A percentile compares a stretch with the other conserved stretches of the same genome.
phyloP scores from a whole-genome alignment of 495 filamentous ascomycete species.

The Aspergillus homomorphus region DNA sequence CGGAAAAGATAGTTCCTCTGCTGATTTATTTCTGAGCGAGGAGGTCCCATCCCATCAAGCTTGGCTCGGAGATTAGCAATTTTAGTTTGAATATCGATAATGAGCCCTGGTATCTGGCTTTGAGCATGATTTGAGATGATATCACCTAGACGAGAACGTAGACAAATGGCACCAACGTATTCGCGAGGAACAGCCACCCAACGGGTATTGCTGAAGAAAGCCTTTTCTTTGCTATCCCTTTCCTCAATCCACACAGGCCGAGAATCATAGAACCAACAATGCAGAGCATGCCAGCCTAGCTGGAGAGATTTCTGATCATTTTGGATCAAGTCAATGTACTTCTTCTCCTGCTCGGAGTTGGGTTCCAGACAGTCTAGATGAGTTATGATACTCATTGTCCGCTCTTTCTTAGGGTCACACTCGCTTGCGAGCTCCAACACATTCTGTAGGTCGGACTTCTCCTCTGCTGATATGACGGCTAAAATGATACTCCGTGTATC shows the following conservation, averaged over 20 bases:
- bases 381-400: slow-evolving; percentile 54
- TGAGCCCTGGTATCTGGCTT: slow-evolving; percentile 34
- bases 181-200: slow-evolving; percentile 34
- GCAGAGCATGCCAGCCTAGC: slow-evolving; percentile 69
- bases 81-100: slow-evolving; percentile 29
- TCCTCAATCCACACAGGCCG: slow-evolving; percentile 19
- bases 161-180: slow-evolving; percentile 33
- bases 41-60: slow-evolving; percentile 47
- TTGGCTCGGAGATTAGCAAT: slow-evolving; percentile 16
- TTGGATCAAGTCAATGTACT: slow-evolving; percentile 51
- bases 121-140: slow-evolving; percentile 42
- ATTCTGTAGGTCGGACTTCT: slow-evolving; percentile 48
- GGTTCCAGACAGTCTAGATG: slow-evolving; percentile 41
- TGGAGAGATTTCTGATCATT: no score
- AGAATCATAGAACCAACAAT: slow-evolving; percentile 54
- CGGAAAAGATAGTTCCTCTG: slow-evolving; percentile 53
- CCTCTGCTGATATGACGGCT: slow-evolving; percentile 55
- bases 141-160: slow-evolving; percentile 39
- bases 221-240: slow-evolving; percentile 28
- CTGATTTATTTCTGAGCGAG: slow-evolving; percentile 45
- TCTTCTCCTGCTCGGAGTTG: slow-evolving; percentile 39
- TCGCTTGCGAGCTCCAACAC: slow-evolving; percentile 41
- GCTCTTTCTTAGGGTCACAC: slow-evolving; percentile 39
- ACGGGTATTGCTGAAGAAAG: slow-evolving; percentile 31
- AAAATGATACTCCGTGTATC: slow-evolving; percentile 59